Evolutionary conservation across 768 basidiomycete genomes (phyloP), one percentile per base, ranked within the genome.

Genomic region (Lactarius sp.): DNA sequence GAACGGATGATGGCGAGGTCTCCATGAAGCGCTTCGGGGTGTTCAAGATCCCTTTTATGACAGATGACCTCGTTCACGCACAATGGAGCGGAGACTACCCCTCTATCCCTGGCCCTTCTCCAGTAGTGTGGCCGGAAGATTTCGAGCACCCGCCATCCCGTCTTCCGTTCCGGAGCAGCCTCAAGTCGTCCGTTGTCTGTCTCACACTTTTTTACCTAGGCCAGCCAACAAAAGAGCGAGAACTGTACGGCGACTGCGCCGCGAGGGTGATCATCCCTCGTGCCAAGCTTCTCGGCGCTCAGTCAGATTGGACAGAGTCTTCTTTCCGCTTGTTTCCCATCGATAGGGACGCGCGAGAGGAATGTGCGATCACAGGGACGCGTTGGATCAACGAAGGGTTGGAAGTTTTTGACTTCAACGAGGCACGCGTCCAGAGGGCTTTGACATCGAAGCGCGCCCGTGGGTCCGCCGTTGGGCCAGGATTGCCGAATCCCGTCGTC

Each of bases 401-500:
- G 37, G 37, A 59, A 22, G 58, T 51, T 6, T 59, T 51, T 37
- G 58, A 51, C 37, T 51, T 59, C 39, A 50, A 59, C 18, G 10
- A 7, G 2, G 16, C 36, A 6, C 58, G 37, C 16, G 22, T 51
- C 22, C 47, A 18, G 0, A 49, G 10, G 13, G 57, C 46, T 14
- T 14, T 37, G 2, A 8, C 47, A 12, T 27, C 2, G 8, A 22
- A 36, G 9, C 46, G 37, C n/a, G 36, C n/a, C 10, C 22, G 6
- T 7, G 16, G 13, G 54, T 3, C 36, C 20, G 5, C 9, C 12
- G 6, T 3, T 5, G 9, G 20, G 5, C 34, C n/a, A 1, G 56
- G 18, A 22, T 20, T 34, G 46, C 42, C 56, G 7, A 20, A 47
- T 34, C 27, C 46, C 8, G 22, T 37, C 6, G 14, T 59, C 20